Evolutionary conservation across 2,329 filamentous ascomycete genomes (phyloP).

Genomic region (Colletotrichum somersetense): DNA sequence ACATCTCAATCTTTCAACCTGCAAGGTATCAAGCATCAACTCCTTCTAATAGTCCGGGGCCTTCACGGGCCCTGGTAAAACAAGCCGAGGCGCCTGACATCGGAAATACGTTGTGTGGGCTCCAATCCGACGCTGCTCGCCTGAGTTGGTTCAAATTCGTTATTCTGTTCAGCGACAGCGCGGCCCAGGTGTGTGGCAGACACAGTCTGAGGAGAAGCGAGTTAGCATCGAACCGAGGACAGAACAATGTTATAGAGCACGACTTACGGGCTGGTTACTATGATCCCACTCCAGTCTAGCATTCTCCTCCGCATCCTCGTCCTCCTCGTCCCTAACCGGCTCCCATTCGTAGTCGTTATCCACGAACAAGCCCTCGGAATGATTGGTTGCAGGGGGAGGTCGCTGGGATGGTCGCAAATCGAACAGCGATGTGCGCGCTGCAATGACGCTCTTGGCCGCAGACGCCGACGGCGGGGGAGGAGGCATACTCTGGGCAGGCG

Average conservation of each 20-base stretch:
- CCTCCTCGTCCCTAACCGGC: constrained; percentile 70
- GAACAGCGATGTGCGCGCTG: constrained; percentile 48
- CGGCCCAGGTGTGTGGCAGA: constrained; percentile 59
- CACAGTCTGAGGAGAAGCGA: constrained; percentile 53
- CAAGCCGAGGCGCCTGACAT: constrained; percentile 66
- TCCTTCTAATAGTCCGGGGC: constrained; percentile 39
- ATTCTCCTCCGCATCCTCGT: constrained; percentile 73
- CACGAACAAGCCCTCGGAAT: constrained; percentile 79
- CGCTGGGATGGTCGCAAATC: constrained; percentile 66
- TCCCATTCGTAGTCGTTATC: constrained; percentile 81
- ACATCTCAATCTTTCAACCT: background rate
- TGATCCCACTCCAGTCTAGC: constrained; percentile 82
- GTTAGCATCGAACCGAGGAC: constrained; percentile 47
- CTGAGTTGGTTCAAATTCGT: constrained; percentile 45
- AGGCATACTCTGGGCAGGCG: constrained; percentile 46
- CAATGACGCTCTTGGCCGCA: constrained; percentile 18
- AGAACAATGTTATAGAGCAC: background rate
- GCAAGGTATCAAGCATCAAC: constrained; percentile 27
- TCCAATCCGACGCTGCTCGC: constrained; percentile 60
- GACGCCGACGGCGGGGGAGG: constrained; percentile 47
- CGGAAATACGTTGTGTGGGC: constrained; percentile 80
- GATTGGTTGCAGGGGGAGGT: constrained; percentile 67
- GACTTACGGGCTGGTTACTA: constrained; percentile 71
- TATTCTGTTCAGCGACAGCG: constrained; percentile 48
- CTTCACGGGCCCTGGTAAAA: constrained; percentile 51